A percentile compares a stretch with the other conserved stretches of the same genome.
Evolutionary conservation across 192 early-diverging fungal species (phyloP).

Genomic region (Coemansia sp.): DNA sequence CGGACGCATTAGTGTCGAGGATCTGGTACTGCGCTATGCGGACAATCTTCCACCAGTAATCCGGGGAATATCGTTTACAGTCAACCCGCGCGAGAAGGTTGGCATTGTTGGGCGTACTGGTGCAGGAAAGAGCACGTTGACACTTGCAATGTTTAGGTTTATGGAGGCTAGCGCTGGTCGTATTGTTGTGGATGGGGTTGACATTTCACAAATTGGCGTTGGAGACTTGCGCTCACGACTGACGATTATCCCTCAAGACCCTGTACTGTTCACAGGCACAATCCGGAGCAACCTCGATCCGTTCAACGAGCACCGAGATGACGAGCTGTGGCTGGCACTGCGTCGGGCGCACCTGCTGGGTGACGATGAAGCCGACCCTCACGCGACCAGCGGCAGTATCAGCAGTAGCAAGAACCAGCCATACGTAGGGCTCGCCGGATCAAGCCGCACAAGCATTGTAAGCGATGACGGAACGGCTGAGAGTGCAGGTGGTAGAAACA

Average conservation of each 20-base stretch:
- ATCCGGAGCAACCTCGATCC: constrained; percentile 87
- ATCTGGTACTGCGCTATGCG: constrained; percentile 71
- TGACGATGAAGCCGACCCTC: constrained; percentile 15
- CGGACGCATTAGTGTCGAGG: constrained; percentile 69
- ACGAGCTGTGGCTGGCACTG: constrained; percentile 67
- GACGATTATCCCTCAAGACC: constrained; percentile 90
- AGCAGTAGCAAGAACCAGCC: constrained; percentile 1
- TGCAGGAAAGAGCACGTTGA: constrained; percentile 74
- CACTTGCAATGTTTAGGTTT: constrained; percentile 72
- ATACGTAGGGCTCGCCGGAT: background rate
- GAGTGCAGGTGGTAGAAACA: constrained; percentile 2
- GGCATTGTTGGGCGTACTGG: constrained; percentile 89
- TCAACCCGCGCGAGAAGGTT: constrained; percentile 75
- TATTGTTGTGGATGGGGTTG: constrained; percentile 73
- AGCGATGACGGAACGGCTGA: constrained; percentile 10
- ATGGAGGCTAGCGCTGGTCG: constrained; percentile 66
- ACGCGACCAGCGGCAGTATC: constrained; percentile 5
- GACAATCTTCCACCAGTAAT: constrained; percentile 62
- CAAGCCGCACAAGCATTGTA: constrained; percentile 27
- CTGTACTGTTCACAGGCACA: constrained; percentile 71
- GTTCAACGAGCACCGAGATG: constrained; percentile 70
- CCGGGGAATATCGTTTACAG: constrained; percentile 68
- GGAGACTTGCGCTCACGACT: constrained; percentile 72
- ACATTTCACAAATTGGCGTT: constrained; percentile 72
- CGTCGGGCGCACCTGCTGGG: constrained; percentile 33